A percentile compares a stretch with the other conserved stretches of the same genome.
These are phyloP conservation scores for Westerdykella aurantiaca DNA, from an alignment of 2,329 filamentous ascomycete species.

Conservation along the genomic window DNA sequence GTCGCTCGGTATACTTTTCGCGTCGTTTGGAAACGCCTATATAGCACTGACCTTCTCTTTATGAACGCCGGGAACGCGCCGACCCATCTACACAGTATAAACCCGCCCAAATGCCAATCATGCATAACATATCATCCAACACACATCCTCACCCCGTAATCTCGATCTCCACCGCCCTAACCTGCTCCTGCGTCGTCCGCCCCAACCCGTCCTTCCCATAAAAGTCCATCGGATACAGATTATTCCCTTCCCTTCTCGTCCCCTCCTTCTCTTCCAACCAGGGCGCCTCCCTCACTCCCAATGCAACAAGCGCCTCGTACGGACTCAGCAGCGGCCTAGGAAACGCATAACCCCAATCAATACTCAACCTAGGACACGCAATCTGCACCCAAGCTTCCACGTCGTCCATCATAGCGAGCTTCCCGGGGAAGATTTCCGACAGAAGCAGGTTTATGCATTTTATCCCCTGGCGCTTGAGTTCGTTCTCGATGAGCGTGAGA, in stretches of 20 bases:
- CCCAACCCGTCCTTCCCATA: conserved; percentile 90
- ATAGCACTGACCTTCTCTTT: no score
- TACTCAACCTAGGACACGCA: conserved; percentile 91
- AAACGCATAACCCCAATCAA: conserved; percentile 99
- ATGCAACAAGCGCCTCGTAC: conserved; percentile 88
- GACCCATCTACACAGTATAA: no score
- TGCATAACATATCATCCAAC: neutral
- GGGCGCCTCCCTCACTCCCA: conserved; percentile 66
- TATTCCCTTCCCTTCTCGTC: conserved; percentile 44
- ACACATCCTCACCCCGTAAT: neutral
- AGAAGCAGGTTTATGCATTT: conserved; percentile 80
- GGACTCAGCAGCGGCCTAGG: conserved; percentile 81
- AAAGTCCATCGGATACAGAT: conserved; percentile 95
- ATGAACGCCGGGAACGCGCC: no score
- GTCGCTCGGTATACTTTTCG: no score
- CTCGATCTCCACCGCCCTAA: conserved; percentile 15
- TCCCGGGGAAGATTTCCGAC: conserved; percentile 94
- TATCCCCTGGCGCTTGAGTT: conserved; percentile 64
- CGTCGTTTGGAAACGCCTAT: no score
- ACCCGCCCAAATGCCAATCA: no score
- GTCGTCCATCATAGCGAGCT: conserved; percentile 84
- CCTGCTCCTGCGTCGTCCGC: conserved; percentile 53
- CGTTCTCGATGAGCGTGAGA: conserved; percentile 75
- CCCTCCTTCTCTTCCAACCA: conserved; percentile 54
- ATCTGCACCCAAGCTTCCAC: conserved; percentile 99